phyloP scores from a whole-genome alignment of 208 protist genomes.

The Eutreptiella sp. region DNA sequence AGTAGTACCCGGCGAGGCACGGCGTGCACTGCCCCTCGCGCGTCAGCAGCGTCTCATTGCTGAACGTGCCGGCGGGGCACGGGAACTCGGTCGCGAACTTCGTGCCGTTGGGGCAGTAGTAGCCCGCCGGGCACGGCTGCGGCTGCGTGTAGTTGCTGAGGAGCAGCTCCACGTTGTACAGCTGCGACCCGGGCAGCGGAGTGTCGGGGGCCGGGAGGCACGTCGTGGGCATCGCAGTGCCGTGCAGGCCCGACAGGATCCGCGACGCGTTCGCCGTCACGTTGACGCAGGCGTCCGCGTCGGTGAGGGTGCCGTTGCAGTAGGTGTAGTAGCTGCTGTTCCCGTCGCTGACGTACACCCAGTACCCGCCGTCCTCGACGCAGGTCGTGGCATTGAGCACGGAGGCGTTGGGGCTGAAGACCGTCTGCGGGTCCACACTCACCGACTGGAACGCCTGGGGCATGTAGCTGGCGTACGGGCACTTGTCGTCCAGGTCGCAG shows the following conservation, averaged over 20 bases:
- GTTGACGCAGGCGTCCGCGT: too few relatives aligned
- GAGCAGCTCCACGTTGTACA: too few relatives aligned
- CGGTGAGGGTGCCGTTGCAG: conserved; percentile 18
- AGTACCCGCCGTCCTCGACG: not conserved
- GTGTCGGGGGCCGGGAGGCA: too few relatives aligned
- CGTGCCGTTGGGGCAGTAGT: conserved; percentile 19
- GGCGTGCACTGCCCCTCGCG: not conserved
- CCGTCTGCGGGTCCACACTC: conserved; percentile 20
- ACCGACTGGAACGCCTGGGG: not conserved
- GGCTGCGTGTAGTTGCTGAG: not conserved
- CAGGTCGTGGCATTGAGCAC: not conserved
- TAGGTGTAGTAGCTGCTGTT: conserved; percentile 20
- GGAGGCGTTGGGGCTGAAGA: conserved; percentile 24
- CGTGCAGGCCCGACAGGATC: too few relatives aligned
- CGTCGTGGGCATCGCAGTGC: too few relatives aligned
- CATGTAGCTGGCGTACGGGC: conserved; percentile 3
- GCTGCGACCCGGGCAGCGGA: not conserved
- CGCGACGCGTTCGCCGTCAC: too few relatives aligned
- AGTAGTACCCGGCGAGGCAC: conserved; percentile 40
- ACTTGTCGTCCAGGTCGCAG: conserved; percentile 9
- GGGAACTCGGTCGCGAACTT: conserved; percentile 1
- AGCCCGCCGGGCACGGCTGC: not conserved
- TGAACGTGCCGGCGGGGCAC: conserved; percentile 27
- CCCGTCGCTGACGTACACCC: not conserved
- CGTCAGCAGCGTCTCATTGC: conserved; percentile 12